Evolutionary conservation across 331 rosid genomes (phyloP).

Genomic region (Spiraea crenata): DNA sequence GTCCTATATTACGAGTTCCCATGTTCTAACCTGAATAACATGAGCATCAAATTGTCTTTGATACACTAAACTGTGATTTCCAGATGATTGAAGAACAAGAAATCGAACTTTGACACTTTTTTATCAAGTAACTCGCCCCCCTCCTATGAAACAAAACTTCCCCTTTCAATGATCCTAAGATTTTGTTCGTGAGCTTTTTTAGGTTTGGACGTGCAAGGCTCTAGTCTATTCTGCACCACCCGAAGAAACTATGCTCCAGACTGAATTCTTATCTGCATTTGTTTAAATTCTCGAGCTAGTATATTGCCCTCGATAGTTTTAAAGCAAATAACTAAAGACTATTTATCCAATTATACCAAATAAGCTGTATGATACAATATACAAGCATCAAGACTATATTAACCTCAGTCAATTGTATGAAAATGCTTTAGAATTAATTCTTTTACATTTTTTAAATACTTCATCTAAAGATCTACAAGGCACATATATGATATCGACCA

Average conservation of each 20-base stretch:
- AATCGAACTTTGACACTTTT: background rate
- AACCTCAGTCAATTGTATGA: background rate
- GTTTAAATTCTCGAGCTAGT: background rate
- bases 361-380: background rate
- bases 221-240: background rate
- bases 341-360: background rate
- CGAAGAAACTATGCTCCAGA: background rate
- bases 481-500: conserved; percentile 1
- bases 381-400: background rate
- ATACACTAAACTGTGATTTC: background rate
- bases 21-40: background rate
- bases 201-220: background rate
- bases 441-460: background rate
- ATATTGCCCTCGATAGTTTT: background rate
- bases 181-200: background rate
- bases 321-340: background rate
- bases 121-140: background rate
- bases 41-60: background rate
- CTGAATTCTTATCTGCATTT: background rate
- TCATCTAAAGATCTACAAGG: conserved; percentile 4
- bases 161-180: background rate
- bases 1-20: background rate
- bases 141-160: background rate
- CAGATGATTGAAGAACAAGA: background rate
- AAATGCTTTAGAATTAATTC: background rate